Base-by-base conservation (phyloP, 192 early-diverging fungal genomes). In the Linnemannia zychae region DNA sequence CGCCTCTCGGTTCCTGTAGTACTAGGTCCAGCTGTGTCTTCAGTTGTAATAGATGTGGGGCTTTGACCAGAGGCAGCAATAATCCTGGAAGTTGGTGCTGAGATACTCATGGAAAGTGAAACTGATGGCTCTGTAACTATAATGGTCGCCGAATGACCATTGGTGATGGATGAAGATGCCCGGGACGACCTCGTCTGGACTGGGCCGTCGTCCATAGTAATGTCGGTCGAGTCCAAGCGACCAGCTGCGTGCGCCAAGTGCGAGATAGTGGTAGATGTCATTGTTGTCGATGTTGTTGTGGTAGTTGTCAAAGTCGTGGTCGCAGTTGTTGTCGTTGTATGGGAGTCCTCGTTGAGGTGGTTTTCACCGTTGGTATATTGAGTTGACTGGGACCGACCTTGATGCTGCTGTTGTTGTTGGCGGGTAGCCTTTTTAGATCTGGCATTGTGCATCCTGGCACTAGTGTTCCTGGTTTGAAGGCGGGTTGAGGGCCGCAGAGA, bases 381-480 rank as follows among this genome's bases (percentile, higher is more conserved):
- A 63, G 71, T 49, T 48, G 49, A 50, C 72, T 84, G 75, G 70
- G 46, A 53, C n/a, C 49, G 71, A 17, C 49, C 34, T 13, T 71
- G 80, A 18, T 76, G 75, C 17, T 73, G 76, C 18, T 78, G 82
- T 47, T 76, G 83, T 44, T 79, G 78, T 49, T 85, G 83, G 12
- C 83, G 72, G n/a, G 83, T 37, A 49, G 83, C 31, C 63, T 79
- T 85, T 49, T 85, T 85, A 6, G 67, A 24, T 36, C 77, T 67
- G 28, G 82, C 34, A 48, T 85, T 85, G 6, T 73, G 53, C 22
- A 85, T 34, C 40, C 67, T 74, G 12, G 77, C 77, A n/a, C 77
- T 79, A 22, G 78, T 63, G 38, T 85, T 85, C 63, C 83, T 85
- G 70, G 83, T 85, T 60, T 85, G 83, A 17, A 85, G 69, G 9